These are phyloP conservation scores for Chimonanthus praecox DNA, from an alignment of 164 flowering plant genomes.

Conservation along the genomic window DNA sequence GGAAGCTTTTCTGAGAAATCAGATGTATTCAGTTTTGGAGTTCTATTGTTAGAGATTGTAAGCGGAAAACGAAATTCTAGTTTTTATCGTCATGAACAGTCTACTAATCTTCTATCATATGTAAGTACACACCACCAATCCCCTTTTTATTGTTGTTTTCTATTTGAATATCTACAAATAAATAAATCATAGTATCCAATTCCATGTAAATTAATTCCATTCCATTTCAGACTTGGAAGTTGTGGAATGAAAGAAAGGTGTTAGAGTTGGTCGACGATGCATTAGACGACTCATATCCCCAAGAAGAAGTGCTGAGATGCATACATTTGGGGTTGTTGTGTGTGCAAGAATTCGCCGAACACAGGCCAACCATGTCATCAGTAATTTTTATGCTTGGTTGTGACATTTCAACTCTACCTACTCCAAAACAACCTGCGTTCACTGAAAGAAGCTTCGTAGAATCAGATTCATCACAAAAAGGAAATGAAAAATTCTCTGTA, in stretches of 20 bases:
- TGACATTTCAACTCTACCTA: constrained; percentile 10
- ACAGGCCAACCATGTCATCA: constrained; percentile 8
- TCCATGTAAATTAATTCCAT: no score
- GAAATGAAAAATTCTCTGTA: no score
- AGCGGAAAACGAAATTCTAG: constrained; percentile 32
- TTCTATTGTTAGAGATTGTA: constrained; percentile 39
- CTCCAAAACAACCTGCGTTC: constrained; percentile 24
- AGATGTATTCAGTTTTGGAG: constrained; percentile 55
- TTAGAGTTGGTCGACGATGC: constrained; percentile 10
- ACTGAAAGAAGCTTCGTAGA: background rate
- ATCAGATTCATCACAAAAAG: background rate
- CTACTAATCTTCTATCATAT: background rate
- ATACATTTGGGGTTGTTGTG: constrained; percentile 14
- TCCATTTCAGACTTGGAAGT: constrained; percentile 10
- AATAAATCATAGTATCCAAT: background rate
- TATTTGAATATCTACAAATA: no score
- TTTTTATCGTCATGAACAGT: background rate
- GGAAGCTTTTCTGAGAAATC: constrained; percentile 48
- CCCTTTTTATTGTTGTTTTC: no score
- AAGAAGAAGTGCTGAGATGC: constrained; percentile 7
- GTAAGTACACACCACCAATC: background rate
- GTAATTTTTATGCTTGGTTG: constrained; percentile 6
- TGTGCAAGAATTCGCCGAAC: constrained; percentile 12
- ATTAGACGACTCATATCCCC: background rate
- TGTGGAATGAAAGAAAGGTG: constrained; percentile 11